Base-by-base conservation (phyloP, 257 asterid species). In the Salvia rosmarinus region DNA sequence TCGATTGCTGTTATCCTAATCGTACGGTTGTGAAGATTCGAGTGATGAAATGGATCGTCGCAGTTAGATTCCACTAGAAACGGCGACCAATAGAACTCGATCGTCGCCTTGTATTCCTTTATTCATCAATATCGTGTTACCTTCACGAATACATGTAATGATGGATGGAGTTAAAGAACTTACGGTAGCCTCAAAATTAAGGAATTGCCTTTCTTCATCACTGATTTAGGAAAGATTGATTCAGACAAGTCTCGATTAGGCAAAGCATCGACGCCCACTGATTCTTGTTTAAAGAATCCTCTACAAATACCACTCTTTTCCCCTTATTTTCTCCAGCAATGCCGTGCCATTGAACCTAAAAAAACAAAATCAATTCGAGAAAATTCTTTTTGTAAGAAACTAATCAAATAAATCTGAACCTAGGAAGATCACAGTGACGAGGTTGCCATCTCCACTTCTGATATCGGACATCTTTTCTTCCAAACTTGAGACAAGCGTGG, bases 381-480 rank as follows among this genome's bases (percentile, higher is more conserved):
- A 25, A 25, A 25, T 25, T 25, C 30, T 25, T 25, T 25, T 25
- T 25, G 30, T 25, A 25, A 25, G 30, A 25, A 25, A 25, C 30
- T 25, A 25, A 25, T 25, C 30, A 52, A 9, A 51, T 4, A 25
- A 28, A 28, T 1, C 32, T 6, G 5, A 30, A 73, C 78, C 61
- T 74, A 0, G 91, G 89, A 57, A 88, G 82, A 56, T 88, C 75
- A 60, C 95, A 88, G 0, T 82, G 78, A 58, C 75, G 79, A 68
- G 95, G 91, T 66, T 84, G 91, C 95, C 95, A 88, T 60, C 88
- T 77, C 95, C 89, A 88, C 1, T 80, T 50, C 55, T 82, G 91
- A 78, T 82, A 85, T 32, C 67, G 49, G 13, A 78, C 63, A 78
- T 88, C 91, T 23, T 77, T 65, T 63, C 89, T 75, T 14, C 95